A percentile compares a stretch with the other conserved stretches of the same genome.
Conservation (phyloP, 805 yeast genomes). For the Debaryomyces tyrocola region DNA sequence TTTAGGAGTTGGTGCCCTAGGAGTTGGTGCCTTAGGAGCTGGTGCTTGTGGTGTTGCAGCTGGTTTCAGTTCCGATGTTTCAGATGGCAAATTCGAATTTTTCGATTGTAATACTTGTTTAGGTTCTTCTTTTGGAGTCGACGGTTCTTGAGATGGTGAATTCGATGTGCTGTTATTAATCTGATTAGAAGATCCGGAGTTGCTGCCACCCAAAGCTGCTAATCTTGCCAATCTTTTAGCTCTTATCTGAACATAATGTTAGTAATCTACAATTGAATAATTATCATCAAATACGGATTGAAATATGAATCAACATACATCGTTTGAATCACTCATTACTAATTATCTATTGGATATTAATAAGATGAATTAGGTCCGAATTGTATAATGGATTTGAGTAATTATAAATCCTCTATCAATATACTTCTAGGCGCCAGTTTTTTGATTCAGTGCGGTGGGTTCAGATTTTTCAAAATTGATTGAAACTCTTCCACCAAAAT, state of each 20-base stretch:
- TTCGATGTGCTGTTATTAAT: not conserved
- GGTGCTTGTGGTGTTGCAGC: slow-evolving; percentile 3
- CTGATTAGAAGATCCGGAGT: not conserved
- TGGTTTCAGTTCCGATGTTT: not conserved
- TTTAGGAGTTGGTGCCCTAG: not conserved
- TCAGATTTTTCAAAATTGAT: not conserved
- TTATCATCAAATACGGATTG: not conserved
- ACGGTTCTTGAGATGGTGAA: not conserved
- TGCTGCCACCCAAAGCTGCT: slow-evolving; percentile 13
- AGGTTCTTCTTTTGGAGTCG: not conserved
- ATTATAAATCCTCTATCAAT: too few relatives aligned
- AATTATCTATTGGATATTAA: not conserved
- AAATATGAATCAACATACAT: slow-evolving; percentile 13
- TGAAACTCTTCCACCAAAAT: not conserved
- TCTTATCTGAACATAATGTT: slow-evolving; percentile 38
- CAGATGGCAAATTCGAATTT: not conserved
- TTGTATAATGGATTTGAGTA: not conserved
- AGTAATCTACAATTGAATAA: slow-evolving; percentile 12
- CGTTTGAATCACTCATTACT: slow-evolving; percentile 15
- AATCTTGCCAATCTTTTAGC: slow-evolving; percentile 56
- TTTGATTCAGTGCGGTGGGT: not conserved
- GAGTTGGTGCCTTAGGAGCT: not conserved
- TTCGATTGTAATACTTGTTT: not conserved
- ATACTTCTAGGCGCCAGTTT: not conserved
- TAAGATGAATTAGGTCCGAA: not conserved